phyloP scores from a whole-genome alignment of 352 stramenopile genomes.

The Globisporangium ultimum region DNA sequence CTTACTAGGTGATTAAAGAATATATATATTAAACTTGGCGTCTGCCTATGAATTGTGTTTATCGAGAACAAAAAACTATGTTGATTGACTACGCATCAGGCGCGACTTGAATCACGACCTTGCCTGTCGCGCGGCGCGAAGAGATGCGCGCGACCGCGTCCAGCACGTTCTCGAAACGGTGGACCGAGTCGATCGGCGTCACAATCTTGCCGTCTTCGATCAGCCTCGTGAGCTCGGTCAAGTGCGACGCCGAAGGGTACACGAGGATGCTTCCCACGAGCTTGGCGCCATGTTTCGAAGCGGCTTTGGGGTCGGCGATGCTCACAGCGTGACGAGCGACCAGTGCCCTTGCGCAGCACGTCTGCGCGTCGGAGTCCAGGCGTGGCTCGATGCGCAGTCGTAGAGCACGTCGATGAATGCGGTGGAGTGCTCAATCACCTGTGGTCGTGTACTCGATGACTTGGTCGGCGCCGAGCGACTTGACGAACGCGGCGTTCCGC shows the following conservation, averaged over 20 bases:
- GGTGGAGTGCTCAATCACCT: constrained; percentile 24
- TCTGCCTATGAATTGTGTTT: no score
- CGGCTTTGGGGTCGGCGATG: constrained; percentile 29
- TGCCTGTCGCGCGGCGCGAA: neutral
- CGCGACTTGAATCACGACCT: constrained; percentile 8
- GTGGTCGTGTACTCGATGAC: constrained; percentile 62
- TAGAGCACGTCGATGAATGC: constrained; percentile 30
- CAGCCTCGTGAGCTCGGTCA: constrained; percentile 1
- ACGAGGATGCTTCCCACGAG: neutral
- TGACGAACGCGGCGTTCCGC: constrained; percentile 34
- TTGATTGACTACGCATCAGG: no score
- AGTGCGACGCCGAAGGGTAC: neutral
- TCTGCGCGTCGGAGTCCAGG: constrained; percentile 28
- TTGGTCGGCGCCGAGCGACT: constrained; percentile 36
- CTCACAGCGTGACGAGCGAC: constrained; percentile 23
- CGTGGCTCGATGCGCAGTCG: constrained; percentile 26
- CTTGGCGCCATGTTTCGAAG: constrained; percentile 35
- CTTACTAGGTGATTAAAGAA: no score
- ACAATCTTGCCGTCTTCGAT: constrained; percentile 3
- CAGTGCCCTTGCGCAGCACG: constrained; percentile 22
- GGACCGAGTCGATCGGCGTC: neutral
- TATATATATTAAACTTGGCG: no score
- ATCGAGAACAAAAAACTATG: no score
- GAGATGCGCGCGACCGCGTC: constrained; percentile 6
- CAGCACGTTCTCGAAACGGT: constrained; percentile 3